Evolutionary conservation across 768 basidiomycete genomes (phyloP).

Genomic region (Trametes gibbosa): DNA sequence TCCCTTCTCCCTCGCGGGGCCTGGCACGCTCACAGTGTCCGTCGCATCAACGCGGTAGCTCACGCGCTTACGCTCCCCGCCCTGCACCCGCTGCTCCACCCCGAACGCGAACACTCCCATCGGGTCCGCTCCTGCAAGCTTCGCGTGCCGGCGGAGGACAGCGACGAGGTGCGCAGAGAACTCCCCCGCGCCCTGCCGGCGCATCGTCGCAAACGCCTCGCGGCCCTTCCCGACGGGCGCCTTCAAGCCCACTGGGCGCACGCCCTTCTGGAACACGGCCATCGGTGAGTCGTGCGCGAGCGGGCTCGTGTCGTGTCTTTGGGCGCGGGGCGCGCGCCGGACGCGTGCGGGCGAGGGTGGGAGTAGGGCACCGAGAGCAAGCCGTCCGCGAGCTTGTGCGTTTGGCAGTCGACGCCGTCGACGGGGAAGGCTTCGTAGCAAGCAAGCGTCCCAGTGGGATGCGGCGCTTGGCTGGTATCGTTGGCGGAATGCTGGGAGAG

Average conservation of each 20-base stretch:
- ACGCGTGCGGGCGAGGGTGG: constrained; percentile 44
- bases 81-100: constrained; percentile 85
- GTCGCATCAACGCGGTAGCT: constrained; percentile 74
- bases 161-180: constrained; percentile 83
- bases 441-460: constrained; percentile 52
- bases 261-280: constrained; percentile 77
- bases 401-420: constrained; percentile 88
- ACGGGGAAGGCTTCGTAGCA: constrained; percentile 74
- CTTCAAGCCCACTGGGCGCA: constrained; percentile 84
- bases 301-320: constrained; percentile 31
- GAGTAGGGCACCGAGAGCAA: constrained; percentile 91
- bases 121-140: constrained; percentile 48
- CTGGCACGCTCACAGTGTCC: constrained; percentile 78
- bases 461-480: constrained; percentile 58
- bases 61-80: constrained; percentile 72
- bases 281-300: constrained; percentile 37
- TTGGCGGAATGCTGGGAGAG: constrained; percentile 70
- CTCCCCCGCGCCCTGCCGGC: constrained; percentile 95
- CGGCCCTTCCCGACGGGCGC: constrained; percentile 89
- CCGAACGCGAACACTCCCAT: constrained; percentile 79
- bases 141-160: constrained; percentile 63
- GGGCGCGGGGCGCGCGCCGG: constrained; percentile 18
- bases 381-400: constrained; percentile 90
- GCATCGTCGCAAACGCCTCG: constrained; percentile 93
- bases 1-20: constrained; percentile 62